phyloP scores from a whole-genome alignment of 106 monocot species.

The Allium fistulosum region DNA sequence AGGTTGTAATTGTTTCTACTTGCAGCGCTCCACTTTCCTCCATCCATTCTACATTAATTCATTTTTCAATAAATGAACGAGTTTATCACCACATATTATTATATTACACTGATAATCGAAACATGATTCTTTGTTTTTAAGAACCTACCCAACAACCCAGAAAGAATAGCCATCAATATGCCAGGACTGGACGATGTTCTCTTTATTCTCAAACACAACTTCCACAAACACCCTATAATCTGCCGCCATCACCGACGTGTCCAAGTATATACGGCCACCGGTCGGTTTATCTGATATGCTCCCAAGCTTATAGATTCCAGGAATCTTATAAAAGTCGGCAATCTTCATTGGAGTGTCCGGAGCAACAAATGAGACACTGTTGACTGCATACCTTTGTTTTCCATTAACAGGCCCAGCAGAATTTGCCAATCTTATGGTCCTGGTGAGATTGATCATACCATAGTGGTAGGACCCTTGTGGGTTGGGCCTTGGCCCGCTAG shows the following conservation, averaged over 20 bases:
- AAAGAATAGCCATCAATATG: constrained; percentile 66
- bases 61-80: not conserved
- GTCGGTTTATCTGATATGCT: constrained; percentile 50
- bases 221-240: constrained; percentile 57
- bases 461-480: constrained; percentile 92
- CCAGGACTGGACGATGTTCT: constrained; percentile 59
- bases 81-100: not conserved
- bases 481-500: constrained; percentile 88
- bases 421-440: constrained; percentile 59
- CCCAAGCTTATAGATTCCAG: constrained; percentile 62
- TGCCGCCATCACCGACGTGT: constrained; percentile 66
- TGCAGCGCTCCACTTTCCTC: constrained; percentile 40
- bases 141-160: constrained; percentile 68
- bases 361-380: constrained; percentile 56
- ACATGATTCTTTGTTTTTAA: not conserved
- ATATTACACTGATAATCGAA: not conserved
- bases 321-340: constrained; percentile 65
- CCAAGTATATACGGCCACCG: constrained; percentile 23
- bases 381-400: constrained; percentile 70
- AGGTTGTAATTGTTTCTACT: constrained; percentile 39
- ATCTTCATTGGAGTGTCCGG: constrained; percentile 73
- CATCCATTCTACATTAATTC: constrained; percentile 42
- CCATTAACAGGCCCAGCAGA: constrained; percentile 46
- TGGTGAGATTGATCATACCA: constrained; percentile 47
- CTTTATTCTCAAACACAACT: constrained; percentile 74